Evolutionary conservation across 495 filamentous ascomycete genomes (phyloP), one percentile per base, ranked within the genome.

Genomic region (Penicillium chermesinum): DNA sequence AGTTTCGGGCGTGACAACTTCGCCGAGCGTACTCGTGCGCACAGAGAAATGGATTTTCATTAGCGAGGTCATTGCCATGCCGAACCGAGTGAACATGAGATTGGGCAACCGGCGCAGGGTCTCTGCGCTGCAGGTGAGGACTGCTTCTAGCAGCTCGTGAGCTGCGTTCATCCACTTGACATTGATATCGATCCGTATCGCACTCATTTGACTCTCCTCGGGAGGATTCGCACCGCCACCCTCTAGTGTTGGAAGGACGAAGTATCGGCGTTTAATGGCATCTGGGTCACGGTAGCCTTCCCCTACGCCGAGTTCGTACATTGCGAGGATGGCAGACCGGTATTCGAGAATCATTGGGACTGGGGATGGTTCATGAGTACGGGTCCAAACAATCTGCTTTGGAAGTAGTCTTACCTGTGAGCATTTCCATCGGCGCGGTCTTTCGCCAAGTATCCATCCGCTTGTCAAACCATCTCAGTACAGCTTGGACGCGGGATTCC

Each of bases 281-380:
- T 74, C 69, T n/a, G 71, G 72, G 10, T 74, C 71, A 20, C 72
- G 68, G 47, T 79, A 76, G 12, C 76, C 75, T 48, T 75, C 70
- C 34, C 75, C 71, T 25, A 77, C 59, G 30, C 70, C 74, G 7
- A 77, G 43, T 53, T 80, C 75, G 49, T 79, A 76, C 46, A 79
- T 63, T 20, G 68, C 69, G 7, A 80, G 64, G 20, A 67, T 58
- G 18, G 66, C 63, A 41, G 68, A 66, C 44, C 74, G 65, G 38
- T 74, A 79, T 58, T 73, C 70, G 41, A 78, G 61, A 27, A 61
- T 64, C 51, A 77, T 55, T 39, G 68, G 55, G 4, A 67, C 73
- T 73, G n/a, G n/a, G n/a, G n/a, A n/a, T n/a, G n/a, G n/a, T n/a
- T n/a, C n/a, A n/a, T n/a, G n/a, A n/a, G n/a, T n/a, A n/a, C n/a